Percentiles rank a stretch among this genome's conserved stretches.
phyloP scores from a whole-genome alignment of 2,329 filamentous ascomycete species.

The Fusarium compactum region DNA sequence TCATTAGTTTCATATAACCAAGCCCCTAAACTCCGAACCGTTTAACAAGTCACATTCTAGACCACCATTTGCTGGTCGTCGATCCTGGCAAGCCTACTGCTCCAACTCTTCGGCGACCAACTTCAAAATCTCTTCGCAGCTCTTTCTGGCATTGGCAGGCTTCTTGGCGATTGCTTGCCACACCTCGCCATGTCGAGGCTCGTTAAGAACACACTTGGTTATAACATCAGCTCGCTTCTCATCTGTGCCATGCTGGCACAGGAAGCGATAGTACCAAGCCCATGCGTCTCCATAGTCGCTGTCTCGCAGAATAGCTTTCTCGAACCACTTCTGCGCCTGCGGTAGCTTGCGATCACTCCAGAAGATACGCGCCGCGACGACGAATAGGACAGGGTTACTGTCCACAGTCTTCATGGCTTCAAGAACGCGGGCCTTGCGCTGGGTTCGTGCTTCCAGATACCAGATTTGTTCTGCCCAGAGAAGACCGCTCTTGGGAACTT shows the following conservation, averaged over 20 bases:
- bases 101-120: conserved; percentile 71
- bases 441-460: conserved; percentile 90
- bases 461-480: conserved; percentile 97
- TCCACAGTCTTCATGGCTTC: conserved; percentile 98
- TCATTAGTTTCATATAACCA: conserved; percentile 28
- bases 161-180: conserved; percentile 92
- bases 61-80: conserved; percentile 1
- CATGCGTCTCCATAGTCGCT: conserved; percentile 91
- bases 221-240: conserved; percentile 92
- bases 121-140: conserved; percentile 84
- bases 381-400: conserved; percentile 88
- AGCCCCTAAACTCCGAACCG: conserved; percentile 27
- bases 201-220: conserved; percentile 81
- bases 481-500: conserved; percentile 87
- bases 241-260: conserved; percentile 90
- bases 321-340: conserved; percentile 96
- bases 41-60: conserved; percentile 6
- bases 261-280: conserved; percentile 98
- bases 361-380: conserved; percentile 93
- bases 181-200: conserved; percentile 91
- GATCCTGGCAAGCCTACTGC: conserved; percentile 29
- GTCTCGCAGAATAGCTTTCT: conserved; percentile 91
- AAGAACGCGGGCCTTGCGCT: conserved; percentile 89
- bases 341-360: conserved; percentile 94
- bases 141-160: conserved; percentile 80